These are phyloP conservation scores for Ensete glaucum DNA, from an alignment of 176 grass and related monocot species.

Conservation along the genomic window DNA sequence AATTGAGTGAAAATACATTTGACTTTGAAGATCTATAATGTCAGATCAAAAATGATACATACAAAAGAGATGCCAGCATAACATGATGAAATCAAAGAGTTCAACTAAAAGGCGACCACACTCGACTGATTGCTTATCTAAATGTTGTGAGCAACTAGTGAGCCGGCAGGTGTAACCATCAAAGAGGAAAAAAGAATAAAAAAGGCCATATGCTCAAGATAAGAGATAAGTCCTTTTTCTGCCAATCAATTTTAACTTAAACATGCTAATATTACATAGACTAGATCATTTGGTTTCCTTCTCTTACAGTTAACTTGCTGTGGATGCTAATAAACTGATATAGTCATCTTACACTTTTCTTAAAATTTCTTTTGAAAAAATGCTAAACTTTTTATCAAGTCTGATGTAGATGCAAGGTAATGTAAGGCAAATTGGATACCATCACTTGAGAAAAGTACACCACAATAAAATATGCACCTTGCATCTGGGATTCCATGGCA, in stretches of 20 bases:
- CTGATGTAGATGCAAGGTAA: background rate
- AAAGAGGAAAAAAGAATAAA: no score
- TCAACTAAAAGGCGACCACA: no score
- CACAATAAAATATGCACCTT: slow-evolving; percentile 35
- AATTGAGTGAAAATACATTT: no score
- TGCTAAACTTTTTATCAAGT: background rate
- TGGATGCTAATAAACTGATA: background rate
- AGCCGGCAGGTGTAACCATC: no score
- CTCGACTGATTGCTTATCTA: no score
- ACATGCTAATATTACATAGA: background rate
- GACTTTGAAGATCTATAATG: no score
- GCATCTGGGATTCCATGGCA: slow-evolving; percentile 98
- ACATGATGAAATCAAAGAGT: no score
- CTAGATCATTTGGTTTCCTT: background rate
- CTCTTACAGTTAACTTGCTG: background rate
- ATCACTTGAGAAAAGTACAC: background rate
- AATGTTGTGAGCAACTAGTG: no score
- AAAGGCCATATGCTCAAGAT: no score
- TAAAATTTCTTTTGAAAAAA: background rate
- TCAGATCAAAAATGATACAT: no score
- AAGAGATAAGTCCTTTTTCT: background rate
- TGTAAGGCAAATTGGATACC: background rate
- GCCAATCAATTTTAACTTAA: background rate
- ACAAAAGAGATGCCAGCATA: no score
- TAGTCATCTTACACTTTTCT: background rate